Evolutionary conservation across 2,329 filamentous ascomycete genomes (phyloP).

Genomic region (Diaporthe velutina): DNA sequence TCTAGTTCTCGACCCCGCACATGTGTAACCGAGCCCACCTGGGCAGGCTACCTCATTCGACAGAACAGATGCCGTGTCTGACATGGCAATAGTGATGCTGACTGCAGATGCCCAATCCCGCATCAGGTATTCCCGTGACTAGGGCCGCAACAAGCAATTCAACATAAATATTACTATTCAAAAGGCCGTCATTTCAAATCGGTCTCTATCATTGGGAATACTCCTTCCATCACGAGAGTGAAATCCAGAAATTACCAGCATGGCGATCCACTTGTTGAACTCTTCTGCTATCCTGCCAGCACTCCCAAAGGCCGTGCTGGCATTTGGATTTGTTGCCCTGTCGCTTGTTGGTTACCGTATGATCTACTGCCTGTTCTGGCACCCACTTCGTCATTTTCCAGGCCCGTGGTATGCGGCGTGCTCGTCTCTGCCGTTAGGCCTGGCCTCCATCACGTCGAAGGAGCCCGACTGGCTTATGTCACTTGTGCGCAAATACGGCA

Average conservation of each 20-base stretch:
- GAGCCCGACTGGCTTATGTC: constrained; percentile 44
- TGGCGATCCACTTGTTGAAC: constrained; percentile 2
- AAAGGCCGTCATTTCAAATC: neutral
- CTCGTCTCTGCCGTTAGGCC: constrained; percentile 41
- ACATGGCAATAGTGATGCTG: constrained; percentile 1
- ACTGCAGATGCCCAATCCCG: constrained; percentile 6
- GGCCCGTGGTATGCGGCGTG: constrained; percentile 44
- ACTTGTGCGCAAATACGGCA: constrained; percentile 43
- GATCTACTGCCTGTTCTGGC: constrained; percentile 43
- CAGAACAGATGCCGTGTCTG: constrained; percentile 9
- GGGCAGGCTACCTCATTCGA: constrained; percentile 15
- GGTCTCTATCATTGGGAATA: neutral
- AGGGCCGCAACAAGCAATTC: neutral
- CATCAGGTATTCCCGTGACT: constrained; percentile 1
- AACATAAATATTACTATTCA: neutral
- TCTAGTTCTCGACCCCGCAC: constrained; percentile 2
- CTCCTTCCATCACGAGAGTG: neutral
- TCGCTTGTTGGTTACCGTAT: constrained; percentile 4
- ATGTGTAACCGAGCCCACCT: neutral
- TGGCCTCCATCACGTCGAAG: constrained; percentile 40
- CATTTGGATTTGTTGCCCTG: neutral
- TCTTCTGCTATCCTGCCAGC: constrained; percentile 2
- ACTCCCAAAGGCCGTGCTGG: constrained; percentile 11
- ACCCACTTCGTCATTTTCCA: constrained; percentile 43
- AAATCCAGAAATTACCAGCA: neutral